Conservation (phyloP, 1,139 yeast genomes). For the Yarrowia galli region DNA sequence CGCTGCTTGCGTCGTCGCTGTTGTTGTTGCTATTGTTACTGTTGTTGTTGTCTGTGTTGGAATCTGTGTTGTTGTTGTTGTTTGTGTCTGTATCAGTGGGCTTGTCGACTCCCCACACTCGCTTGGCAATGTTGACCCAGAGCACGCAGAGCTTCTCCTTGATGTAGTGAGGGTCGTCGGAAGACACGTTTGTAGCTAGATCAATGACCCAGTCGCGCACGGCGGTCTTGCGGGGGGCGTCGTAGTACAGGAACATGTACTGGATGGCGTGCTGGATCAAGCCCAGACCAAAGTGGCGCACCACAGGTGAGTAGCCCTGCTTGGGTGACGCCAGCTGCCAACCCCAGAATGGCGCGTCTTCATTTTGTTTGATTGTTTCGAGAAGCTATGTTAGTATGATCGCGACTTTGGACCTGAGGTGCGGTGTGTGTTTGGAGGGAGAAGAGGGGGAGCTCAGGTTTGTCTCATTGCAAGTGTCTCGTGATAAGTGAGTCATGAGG, state of each 20-base stretch:
- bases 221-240: slow-evolving; percentile 69
- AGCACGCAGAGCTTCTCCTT: slow-evolving; percentile 87
- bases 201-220: slow-evolving; percentile 86
- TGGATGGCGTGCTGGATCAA: slow-evolving; percentile 76
- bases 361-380: slow-evolving; percentile 75
- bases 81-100: slow-evolving; percentile 12
- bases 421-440: too few relatives aligned
- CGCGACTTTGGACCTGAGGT: background rate
- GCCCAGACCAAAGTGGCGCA: slow-evolving; percentile 89
- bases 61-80: slow-evolving; percentile 31
- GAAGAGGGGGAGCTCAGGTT: too few relatives aligned
- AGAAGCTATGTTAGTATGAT: slow-evolving; percentile 56
- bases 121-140: slow-evolving; percentile 94
- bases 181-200: slow-evolving; percentile 64
- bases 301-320: slow-evolving; percentile 68
- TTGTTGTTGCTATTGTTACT: slow-evolving; percentile 11
- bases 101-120: slow-evolving; percentile 76
- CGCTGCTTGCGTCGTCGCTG: slow-evolving; percentile 40
- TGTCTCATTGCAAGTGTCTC: background rate
- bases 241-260: slow-evolving; percentile 62
- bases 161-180: slow-evolving; percentile 84
- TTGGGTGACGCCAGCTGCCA: slow-evolving; percentile 78
- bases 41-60: slow-evolving; percentile 25
- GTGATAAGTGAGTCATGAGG: too few relatives aligned
- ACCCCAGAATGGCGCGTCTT: slow-evolving; percentile 93